A percentile compares a stretch with the other conserved stretches of the same genome.
Conservation (phyloP, 2,329 filamentous ascomycete species). For the Blastomyces silverae region DNA sequence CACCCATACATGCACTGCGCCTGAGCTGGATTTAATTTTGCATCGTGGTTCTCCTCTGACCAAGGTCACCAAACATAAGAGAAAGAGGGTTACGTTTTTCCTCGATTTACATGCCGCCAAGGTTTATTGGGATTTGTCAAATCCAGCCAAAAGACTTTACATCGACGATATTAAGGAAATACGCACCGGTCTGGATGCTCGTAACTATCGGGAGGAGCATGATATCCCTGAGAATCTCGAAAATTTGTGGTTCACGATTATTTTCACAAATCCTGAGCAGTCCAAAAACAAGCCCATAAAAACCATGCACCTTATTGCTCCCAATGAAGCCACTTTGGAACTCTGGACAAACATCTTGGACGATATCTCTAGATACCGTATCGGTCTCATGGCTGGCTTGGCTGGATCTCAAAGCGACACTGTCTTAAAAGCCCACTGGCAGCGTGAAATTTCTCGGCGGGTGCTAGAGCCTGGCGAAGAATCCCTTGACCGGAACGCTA, state of each 20-base stretch:
- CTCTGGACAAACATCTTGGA: conserved; percentile 82
- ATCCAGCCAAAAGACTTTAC: conserved; percentile 77
- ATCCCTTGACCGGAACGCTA: conserved; percentile 66
- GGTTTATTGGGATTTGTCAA: conserved; percentile 76
- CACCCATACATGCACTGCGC: conserved; percentile 43
- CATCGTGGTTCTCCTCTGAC: conserved; percentile 69
- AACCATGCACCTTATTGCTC: conserved; percentile 79
- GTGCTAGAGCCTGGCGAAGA: conserved; percentile 48
- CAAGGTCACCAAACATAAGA: conserved; percentile 81
- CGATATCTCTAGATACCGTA: conserved; percentile 74
- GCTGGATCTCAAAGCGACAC: conserved; percentile 74
- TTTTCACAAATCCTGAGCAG: conserved; percentile 72
- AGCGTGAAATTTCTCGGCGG: conserved; percentile 68
- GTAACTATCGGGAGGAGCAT: conserved; percentile 83
- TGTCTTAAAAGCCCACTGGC: conserved; percentile 79
- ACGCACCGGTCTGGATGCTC: conserved; percentile 71
- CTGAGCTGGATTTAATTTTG: conserved; percentile 68
- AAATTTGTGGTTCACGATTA: conserved; percentile 76
- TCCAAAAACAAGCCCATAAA: conserved; percentile 65
- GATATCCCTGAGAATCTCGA: conserved; percentile 61
- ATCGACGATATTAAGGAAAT: conserved; percentile 95
- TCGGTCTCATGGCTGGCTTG: conserved; percentile 82
- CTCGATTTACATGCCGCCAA: conserved; percentile 79
- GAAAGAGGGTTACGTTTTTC: conserved; percentile 63
- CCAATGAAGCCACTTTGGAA: conserved; percentile 61